Evolutionary conservation across 2,329 filamentous ascomycete species (phyloP), one percentile per base, ranked within the genome.

Genomic region (Pleomassaria siparia): DNA sequence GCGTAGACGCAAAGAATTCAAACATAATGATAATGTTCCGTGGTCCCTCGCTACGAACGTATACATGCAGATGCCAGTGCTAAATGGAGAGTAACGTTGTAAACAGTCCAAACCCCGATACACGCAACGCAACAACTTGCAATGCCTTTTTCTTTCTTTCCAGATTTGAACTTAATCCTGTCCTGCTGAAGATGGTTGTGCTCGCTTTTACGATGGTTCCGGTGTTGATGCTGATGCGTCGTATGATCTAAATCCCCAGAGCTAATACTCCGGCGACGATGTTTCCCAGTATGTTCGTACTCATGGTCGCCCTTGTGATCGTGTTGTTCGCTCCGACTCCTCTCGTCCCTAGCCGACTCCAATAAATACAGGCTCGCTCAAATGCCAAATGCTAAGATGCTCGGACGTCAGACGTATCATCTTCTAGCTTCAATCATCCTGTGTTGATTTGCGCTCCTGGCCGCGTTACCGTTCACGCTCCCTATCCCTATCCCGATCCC

Each of bases 371-470:
- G n/a, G n/a, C 22, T 11, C 26, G 26, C 33, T 7, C 20, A 43
- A 30, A 24, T 28, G 18, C 28, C 33, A 13, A 25, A 4, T 29
- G 26, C 15, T 29, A 29, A 29, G 4, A 18, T 28, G 3, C 24
- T 42, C 25, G 11, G 20, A 30, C 36, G n/a, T 30, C n/a, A 42
- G 15, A 42, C 18, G 13, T 15, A 37, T 67, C 58, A 70, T 59
- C 66, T 64, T 43, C 57, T 58, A 44, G 55, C 52, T 45, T 70
- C 65, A 33, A 66, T 53, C 49, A 55, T 59, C 43, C 60, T 56
- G 7, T 63, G 60, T 29, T 47, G 43, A 20, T 55, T 53, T 2
- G n/a, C 59, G 52, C 2, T 44, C 30, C 7, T 30, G 41, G 6
- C 33, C 40, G 3, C 40, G 40, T 9, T 43, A 55, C 3, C 55